Evolutionary conservation across 768 basidiomycete species (phyloP), one percentile per base, ranked within the genome.

Genomic region (Leccinum fibrillosum): DNA sequence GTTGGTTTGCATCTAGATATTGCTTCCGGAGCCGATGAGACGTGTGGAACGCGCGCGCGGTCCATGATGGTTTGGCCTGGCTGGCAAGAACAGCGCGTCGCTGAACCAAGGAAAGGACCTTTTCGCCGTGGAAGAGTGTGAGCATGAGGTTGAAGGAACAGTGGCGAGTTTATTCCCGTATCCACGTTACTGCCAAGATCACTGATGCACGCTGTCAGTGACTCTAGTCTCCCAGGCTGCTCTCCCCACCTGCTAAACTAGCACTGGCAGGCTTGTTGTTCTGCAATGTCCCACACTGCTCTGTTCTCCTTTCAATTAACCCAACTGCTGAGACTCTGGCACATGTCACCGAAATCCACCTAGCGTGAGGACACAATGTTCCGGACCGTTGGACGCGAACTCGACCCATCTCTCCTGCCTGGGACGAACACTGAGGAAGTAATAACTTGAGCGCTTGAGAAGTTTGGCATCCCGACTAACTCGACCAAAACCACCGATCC

Each of bases 1-100:
- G 68, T 53, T 70, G 70, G 64, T 77, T 72, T 8, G 78, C 82
- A 32, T 81, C 72, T 42, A 76, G 60, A 63, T 80, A 86, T 5
- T 83, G 74, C n/a, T 68, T 53, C 23, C 53, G 51, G 47, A 63
- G 59, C 37, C 37, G 39, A 25, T 64, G 55, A 2, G 84, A 77
- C n/a, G 74, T 69, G 57, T 82, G 81, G 51, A 86, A 74, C 12
- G 59, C 35, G 37, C 72, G 67, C 13, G 53, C 49, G 2, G 17
- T 53, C 59, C 60, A 58, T 39, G 48, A 58, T 37, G 48, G 32
- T 74, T 71, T 37, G 68, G 65, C 35, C 74, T 67, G 54, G 32
- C 21, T 52, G 25, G 54, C 52, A 17, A 60, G 42, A 42, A 44
- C n/a, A 35, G 51, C 52, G 11, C 35, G 47, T 53, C 54, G 60